Evolutionary conservation across 148 eudicot genomes (phyloP), one percentile per base, ranked within the genome.

Genomic region (Vaccinium darrowii): DNA sequence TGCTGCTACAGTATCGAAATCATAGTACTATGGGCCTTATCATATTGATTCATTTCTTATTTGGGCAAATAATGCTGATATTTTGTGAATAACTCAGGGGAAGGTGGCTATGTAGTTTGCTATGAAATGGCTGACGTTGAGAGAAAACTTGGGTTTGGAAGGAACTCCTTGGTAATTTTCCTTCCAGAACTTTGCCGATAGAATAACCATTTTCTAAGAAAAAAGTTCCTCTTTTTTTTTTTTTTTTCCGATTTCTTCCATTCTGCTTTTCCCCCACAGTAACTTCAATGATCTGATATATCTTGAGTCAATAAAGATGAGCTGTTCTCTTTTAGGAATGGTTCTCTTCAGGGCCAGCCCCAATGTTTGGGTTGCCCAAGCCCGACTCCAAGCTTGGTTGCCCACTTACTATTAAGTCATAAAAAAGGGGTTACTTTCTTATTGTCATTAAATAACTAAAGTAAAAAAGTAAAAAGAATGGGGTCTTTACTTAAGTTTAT

Each of bases 61-160:
- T 21, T 62, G 47, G 56, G 54, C 80, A 85, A 83, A 82, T 73
- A 65, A 25, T 36, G 82, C 69, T 57, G 81, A 56, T 49, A 51
- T 50, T 54, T 84, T 82, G 71, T 49, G 65, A 25, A 79, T 82
- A 56, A 77, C 82, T 77, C 85, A 96, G 96, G 93, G 82, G 94
- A 96, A 73, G 94, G 98, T 54, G 99, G 99, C n/a, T 89, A 88
- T 83, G 91, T 96, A 85, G 92, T 94, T 87, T 92, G 99, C 88
- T 94, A 96, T 88, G 97, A 96, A 85, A 96, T 96, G 98, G 90
- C 84, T 85, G 99, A 96, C 88, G 93, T 94, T 79, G 98, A 96
- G 89, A 91, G 87, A 80, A 90, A 93, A 88, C 99, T 94, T 86
- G 95, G 98, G 50, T 92, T 94, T 82, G 97, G 95, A 86, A 93